A percentile compares a stretch with the other conserved stretches of the same genome.
These are phyloP conservation scores for Sporothrix variecibatus DNA, from an alignment of 2,329 filamentous ascomycete species.

Conservation along the genomic window DNA sequence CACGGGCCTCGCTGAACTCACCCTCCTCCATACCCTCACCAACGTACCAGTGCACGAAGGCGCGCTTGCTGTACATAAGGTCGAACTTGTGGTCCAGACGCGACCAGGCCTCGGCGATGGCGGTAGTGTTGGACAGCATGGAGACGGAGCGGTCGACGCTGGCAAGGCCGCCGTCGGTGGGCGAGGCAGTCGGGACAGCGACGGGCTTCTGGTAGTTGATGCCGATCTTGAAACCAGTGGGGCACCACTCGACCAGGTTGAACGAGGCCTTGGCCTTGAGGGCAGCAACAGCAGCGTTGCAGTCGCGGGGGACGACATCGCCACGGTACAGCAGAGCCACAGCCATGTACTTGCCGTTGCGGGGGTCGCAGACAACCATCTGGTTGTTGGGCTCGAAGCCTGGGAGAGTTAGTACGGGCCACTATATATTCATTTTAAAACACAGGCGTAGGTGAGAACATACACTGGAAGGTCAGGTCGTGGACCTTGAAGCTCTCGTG, in stretches of 20 bases:
- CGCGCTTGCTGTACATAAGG: slow-evolving; percentile 77
- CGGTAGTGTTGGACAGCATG: slow-evolving; percentile 75
- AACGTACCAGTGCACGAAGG: slow-evolving; percentile 78
- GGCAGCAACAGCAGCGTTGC: slow-evolving; percentile 64
- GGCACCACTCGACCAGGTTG: slow-evolving; percentile 75
- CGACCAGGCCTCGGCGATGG: slow-evolving; percentile 73
- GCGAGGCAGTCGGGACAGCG: slow-evolving; percentile 54
- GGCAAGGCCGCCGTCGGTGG: slow-evolving; percentile 60
- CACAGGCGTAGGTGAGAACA: slow-evolving; percentile 36
- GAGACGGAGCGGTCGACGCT: slow-evolving; percentile 63
- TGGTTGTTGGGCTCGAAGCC: slow-evolving; percentile 78
- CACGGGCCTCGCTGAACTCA: slow-evolving; percentile 83
- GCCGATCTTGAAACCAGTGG: slow-evolving; percentile 73
- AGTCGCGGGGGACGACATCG: slow-evolving; percentile 70
- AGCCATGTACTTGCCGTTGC: slow-evolving; percentile 77
- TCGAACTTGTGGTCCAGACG: slow-evolving; percentile 74
- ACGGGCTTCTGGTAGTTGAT: slow-evolving; percentile 73
- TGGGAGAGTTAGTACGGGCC: slow-evolving; percentile 36
- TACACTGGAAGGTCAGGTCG: slow-evolving; percentile 75
- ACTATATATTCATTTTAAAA: neutral
- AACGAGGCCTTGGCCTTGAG: slow-evolving; percentile 72
- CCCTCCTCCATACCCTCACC: slow-evolving; percentile 92
- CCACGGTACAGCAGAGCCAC: slow-evolving; percentile 72
- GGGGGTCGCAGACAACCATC: slow-evolving; percentile 74
- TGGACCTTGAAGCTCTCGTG: slow-evolving; percentile 87